Percentiles rank a stretch among this genome's conserved stretches.
Evolutionary conservation across 1,284 basidiomycete genomes (phyloP).

Genomic region (Sanguinoderma infundibulare): DNA sequence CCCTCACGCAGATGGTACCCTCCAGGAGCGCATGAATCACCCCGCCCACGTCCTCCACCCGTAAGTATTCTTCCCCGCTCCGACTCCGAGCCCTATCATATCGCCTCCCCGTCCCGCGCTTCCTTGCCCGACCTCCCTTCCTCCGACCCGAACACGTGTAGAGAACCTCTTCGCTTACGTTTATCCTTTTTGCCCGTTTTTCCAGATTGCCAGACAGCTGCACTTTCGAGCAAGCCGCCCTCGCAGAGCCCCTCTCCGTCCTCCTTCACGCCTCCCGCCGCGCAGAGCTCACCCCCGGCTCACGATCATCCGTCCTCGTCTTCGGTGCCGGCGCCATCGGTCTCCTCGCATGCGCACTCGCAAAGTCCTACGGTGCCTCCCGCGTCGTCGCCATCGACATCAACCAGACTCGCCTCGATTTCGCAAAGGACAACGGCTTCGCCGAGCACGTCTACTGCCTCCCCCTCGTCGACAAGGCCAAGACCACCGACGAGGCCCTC

Average conservation of each 20-base stretch:
- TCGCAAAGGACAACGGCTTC: conserved; percentile 77
- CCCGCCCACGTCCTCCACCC: conserved; percentile 85
- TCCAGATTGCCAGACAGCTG: conserved; percentile 77
- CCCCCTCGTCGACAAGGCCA: conserved; percentile 51
- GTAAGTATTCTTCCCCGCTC: conserved; percentile 51
- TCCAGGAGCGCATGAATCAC: conserved; percentile 89
- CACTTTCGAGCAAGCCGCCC: conserved; percentile 79
- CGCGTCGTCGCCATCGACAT: conserved; percentile 85
- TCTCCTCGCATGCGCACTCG: conserved; percentile 83
- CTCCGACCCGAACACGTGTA: conserved; percentile 20
- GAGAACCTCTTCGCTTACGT: conserved; percentile 15
- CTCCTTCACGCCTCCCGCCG: conserved; percentile 84
- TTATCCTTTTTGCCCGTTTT: background rate
- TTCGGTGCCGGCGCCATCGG: conserved; percentile 94
- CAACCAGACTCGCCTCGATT: conserved; percentile 79
- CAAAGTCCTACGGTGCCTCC: conserved; percentile 72
- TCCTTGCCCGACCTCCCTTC: conserved; percentile 6
- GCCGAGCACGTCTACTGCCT: conserved; percentile 76
- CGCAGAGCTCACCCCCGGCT: conserved; percentile 55
- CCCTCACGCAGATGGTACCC: conserved; percentile 92
- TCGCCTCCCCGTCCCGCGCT: conserved; percentile 12
- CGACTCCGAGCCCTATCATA: conserved; percentile 10
- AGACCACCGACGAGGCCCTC: conserved; percentile 67
- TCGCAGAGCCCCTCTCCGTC: conserved; percentile 92
- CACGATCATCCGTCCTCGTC: conserved; percentile 68